Evolutionary conservation across 371 early-diverging fungal species (phyloP), one percentile per base, ranked within the genome.

Genomic region (Rhizopus microsporus): DNA sequence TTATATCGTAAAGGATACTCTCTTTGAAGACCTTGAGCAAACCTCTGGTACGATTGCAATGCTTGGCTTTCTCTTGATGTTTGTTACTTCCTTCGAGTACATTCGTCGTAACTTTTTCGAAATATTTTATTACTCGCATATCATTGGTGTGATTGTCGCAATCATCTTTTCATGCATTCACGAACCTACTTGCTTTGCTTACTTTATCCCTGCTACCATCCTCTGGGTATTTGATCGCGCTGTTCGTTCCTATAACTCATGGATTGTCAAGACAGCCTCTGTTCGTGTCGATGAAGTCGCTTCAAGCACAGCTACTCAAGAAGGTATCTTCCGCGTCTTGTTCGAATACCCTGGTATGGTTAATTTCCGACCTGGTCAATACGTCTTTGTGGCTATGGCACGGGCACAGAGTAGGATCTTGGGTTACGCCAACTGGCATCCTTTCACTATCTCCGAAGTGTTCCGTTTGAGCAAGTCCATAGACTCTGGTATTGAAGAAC

Each of bases 41-140:
- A 63, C 70, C 10, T 65, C 76, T 5, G 79, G 79, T 30, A 69
- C 76, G 3, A 60, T 75, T 17, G 57, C 72, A n/a, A 73, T 72
- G 62, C 47, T 75, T 17, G 74, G 72, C 34, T 78, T 71, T 52
- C 32, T 78, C 7, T 3, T 78, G 8, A 54, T 78, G 40, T 78
- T 74, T 54, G 62, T 56, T n/a, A 74, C 74, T 4, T 71, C 76
- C 3, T 59, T 78, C 32, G 74, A 68, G 30, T 72, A 58, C 23
- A 61, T 78, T 29, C 74, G 79, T 42, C 74, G 79, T 38, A 65
- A 64, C 32, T 57, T 64, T 40, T 78, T 78, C 52, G 74, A 75
- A 49, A 51, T 78, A 3, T 78, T 78, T 47, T 78, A 78, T 32
- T 75, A 66, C 35, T 49, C 56, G 7, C 79, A 78, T 42, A 62